A percentile compares a stretch with the other conserved stretches of the same genome.
Evolutionary conservation across 2,329 filamentous ascomycete species (phyloP).

Genomic region (Colletotrichum paranaense): DNA sequence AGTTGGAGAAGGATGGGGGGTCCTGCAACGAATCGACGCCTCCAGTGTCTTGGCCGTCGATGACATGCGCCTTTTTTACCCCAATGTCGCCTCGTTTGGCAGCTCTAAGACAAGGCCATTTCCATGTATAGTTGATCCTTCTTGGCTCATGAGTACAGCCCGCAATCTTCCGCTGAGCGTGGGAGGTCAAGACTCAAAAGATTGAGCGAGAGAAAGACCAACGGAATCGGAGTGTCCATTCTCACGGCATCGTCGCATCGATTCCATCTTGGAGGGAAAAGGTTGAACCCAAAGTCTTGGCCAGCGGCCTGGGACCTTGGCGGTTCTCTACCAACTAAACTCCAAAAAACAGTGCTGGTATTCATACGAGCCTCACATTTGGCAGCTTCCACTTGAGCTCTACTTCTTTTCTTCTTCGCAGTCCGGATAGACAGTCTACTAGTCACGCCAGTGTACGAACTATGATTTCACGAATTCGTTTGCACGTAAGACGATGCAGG

Average conservation of each 20-base stretch:
- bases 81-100: conserved; percentile 27
- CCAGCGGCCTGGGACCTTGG: not conserved
- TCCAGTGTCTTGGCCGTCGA: conserved; percentile 20
- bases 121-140: conserved; percentile 30
- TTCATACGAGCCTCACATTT: not conserved
- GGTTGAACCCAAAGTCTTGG: conserved; percentile 20
- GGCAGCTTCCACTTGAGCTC: not conserved
- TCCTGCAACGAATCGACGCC: conserved; percentile 13
- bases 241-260: conserved; percentile 6
- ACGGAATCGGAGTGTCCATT: not conserved
- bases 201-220: conserved; percentile 19
- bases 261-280: conserved; percentile 9
- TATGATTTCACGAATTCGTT: not conserved
- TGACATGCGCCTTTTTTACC: conserved; percentile 12
- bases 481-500: conserved; percentile 10
- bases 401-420: not conserved
- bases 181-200: conserved; percentile 1
- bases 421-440: not conserved
- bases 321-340: not conserved
- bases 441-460: not conserved
- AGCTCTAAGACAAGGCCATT: conserved; percentile 24
- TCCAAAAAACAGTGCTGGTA: not conserved
- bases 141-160: conserved; percentile 22
- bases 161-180: conserved; percentile 30
- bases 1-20: conserved; percentile 19